Percentiles rank a stretch among this genome's conserved stretches.
Conservation (phyloP, 495 filamentous ascomycete genomes). For the Aspergillus sclerotioniger region DNA sequence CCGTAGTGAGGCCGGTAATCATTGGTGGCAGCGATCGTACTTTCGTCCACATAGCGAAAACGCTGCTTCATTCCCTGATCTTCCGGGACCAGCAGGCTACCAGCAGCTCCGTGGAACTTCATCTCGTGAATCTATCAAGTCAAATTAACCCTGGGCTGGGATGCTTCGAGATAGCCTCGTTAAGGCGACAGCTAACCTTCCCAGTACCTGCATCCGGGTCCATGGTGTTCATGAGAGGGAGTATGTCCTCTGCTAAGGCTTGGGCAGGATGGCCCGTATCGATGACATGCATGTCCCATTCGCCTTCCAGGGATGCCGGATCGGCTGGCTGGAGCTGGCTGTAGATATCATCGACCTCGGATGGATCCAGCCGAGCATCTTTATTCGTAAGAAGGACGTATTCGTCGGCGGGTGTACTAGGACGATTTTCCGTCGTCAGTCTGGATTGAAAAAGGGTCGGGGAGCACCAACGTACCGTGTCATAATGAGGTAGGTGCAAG, state of each 20-base stretch:
- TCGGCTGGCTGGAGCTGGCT: not conserved
- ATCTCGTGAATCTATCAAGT: not conserved
- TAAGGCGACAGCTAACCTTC: not conserved
- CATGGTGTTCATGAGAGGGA: not conserved
- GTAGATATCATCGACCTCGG: not conserved
- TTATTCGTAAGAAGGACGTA: not conserved
- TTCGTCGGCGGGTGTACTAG: not conserved
- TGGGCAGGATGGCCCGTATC: conserved; percentile 2
- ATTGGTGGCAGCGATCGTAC: not conserved
- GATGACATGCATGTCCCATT: conserved; percentile 2
- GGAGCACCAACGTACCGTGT: not conserved
- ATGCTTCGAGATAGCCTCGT: not conserved
- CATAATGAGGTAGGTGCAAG: not conserved
- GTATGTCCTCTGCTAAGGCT: not conserved
- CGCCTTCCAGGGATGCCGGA: not conserved
- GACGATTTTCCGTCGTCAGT: not conserved
- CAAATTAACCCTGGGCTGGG: not conserved
- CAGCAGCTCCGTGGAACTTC: not conserved
- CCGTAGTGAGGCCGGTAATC: not conserved
- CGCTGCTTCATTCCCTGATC: not conserved
- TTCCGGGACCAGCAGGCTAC: not conserved
- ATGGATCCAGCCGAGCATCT: not conserved
- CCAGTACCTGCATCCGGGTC: not conserved
- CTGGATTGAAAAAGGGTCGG: not conserved
- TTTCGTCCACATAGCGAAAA: not conserved